Evolutionary conservation across 805 yeast species (phyloP), one percentile per base, ranked within the genome.

Genomic region (Danielia reshetovae): DNA sequence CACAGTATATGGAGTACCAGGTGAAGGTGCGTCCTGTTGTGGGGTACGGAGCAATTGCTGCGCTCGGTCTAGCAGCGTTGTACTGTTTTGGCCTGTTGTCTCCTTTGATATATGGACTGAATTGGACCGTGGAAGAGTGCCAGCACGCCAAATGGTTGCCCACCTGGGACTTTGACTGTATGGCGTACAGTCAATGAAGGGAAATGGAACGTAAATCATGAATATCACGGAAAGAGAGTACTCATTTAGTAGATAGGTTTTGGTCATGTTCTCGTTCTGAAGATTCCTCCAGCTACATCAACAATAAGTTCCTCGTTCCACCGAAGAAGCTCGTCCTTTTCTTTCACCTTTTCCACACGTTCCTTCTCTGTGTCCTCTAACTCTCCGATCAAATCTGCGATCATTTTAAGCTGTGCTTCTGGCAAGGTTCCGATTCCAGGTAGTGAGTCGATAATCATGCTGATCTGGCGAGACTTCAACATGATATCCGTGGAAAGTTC

Each of bases 391-490:
- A 93, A 62, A 10, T 65, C 67, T 32, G 72, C 74, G 12, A 90
- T 84, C 39, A 72, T 71, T 18, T 63, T 60, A 54, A 88, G 55
- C 58, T 89, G 97, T 35, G 77, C 81, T 29, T 71, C 75, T 16
- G 85, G 83, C 2, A 89, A 77, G 1, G 83, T 89, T 7, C 94
- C 96, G 2, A 87, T 85, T 9, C 97, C 97, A 0, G 98, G 98
- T 27, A 90, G 65, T 2, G 95, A 78, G 52, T 85, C 94, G 25
- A 90, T 88, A 18, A 90, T 74, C 50, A 85, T 79, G 25, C 85
- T 74, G 11, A 90, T 84, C 56, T 93, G 97, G 48, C 94, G 74
- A 4, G 94, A 77, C 52, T 89, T 89, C 38, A 87, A 60, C 17
- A 89, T 85, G 7, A 90, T 74, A 54, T 90, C 98, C 0, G 85